phyloP scores from a whole-genome alignment of 2,329 filamentous ascomycete species.

The Pestalotiopsis sp. region DNA sequence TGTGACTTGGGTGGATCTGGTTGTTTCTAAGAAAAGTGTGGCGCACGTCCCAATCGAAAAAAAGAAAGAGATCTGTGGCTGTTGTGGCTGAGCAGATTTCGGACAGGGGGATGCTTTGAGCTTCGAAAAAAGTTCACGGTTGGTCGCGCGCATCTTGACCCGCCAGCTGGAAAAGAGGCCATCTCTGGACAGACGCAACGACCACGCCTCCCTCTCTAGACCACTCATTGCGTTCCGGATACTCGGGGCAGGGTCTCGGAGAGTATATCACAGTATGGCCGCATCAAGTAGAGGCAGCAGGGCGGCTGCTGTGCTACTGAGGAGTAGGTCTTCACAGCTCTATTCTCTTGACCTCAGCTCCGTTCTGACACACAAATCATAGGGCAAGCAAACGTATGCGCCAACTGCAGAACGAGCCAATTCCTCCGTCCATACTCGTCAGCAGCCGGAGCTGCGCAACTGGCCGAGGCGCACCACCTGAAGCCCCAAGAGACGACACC shows the following conservation, averaged over 20 bases:
- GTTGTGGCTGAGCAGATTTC: neutral
- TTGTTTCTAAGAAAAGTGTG: neutral
- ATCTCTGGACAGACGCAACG: constrained; percentile 14
- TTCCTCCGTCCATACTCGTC: constrained; percentile 34
- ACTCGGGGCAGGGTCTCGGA: constrained; percentile 16
- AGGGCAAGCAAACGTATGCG: constrained; percentile 31
- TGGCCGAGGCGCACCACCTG: constrained; percentile 35
- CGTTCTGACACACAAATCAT: constrained; percentile 31
- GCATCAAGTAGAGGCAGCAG: constrained; percentile 57
- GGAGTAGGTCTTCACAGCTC: constrained; percentile 43
- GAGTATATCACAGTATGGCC: constrained; percentile 42
- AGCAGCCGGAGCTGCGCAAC: constrained; percentile 32
- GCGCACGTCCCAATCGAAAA: neutral
- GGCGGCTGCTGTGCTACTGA: constrained; percentile 48
- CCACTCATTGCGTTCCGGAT: neutral
- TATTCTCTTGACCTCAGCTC: constrained; percentile 29
- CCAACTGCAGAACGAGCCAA: constrained; percentile 29
- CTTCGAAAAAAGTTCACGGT: constrained; percentile 14
- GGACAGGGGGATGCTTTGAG: constrained; percentile 16
- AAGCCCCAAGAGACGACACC: constrained; percentile 32
- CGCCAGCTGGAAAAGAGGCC: neutral
- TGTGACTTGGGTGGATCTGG: neutral
- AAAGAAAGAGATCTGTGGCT: neutral
- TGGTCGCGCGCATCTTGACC: constrained; percentile 7
- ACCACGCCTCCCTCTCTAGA: constrained; percentile 11